Percentiles rank a stretch among this genome's conserved stretches.
Evolutionary conservation across 1,284 basidiomycete species (phyloP).

Genomic region (Ganoderma meredithae): DNA sequence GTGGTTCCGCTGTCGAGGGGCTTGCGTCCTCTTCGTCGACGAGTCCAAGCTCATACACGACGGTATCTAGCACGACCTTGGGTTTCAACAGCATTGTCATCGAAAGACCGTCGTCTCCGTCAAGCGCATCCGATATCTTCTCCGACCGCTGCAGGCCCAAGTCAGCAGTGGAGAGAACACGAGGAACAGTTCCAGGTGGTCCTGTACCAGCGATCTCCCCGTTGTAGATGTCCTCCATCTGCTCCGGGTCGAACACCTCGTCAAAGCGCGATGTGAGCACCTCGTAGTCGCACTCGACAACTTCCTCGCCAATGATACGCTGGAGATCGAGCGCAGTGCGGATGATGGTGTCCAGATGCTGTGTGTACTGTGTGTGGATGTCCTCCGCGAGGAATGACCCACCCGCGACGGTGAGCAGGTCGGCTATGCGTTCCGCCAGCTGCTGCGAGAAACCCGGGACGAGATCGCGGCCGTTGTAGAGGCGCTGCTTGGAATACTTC

Average conservation of each 20-base stretch:
- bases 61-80: constrained; percentile 45
- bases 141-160: constrained; percentile 43
- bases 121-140: constrained; percentile 32
- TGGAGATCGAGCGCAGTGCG: constrained; percentile 51
- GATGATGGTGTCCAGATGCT: constrained; percentile 30
- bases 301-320: constrained; percentile 60
- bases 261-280: constrained; percentile 48
- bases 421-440: constrained; percentile 33
- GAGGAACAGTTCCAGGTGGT: constrained; percentile 24
- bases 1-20: constrained; percentile 22
- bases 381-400: constrained; percentile 18
- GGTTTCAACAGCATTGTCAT: constrained; percentile 44
- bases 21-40: constrained; percentile 34
- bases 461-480: constrained; percentile 36
- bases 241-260: constrained; percentile 48
- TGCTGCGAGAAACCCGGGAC: constrained; percentile 33
- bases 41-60: constrained; percentile 34
- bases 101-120: constrained; percentile 33
- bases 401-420: constrained; percentile 33
- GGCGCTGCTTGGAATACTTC: constrained; percentile 36
- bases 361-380: constrained; percentile 18
- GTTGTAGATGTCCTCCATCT: constrained; percentile 56
- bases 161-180: constrained; percentile 48
- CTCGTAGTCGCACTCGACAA: constrained; percentile 51
- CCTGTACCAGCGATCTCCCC: constrained; percentile 22